These are phyloP conservation scores for Pseudoturritis turrita DNA, from an alignment of 345 rosid species.

Conservation along the genomic window DNA sequence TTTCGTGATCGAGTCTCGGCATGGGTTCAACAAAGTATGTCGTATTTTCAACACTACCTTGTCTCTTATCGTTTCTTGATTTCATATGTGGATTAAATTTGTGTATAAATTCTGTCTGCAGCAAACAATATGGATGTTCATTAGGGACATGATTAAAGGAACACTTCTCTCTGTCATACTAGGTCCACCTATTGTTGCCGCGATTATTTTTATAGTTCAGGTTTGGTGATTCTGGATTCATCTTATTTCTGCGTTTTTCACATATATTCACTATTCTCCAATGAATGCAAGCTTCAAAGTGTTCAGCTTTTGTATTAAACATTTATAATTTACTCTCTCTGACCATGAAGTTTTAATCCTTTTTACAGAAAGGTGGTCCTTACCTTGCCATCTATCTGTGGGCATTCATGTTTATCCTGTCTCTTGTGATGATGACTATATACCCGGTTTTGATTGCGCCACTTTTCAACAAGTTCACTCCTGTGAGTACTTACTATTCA, in stretches of 20 bases:
- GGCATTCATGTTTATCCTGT: slow-evolving; percentile 93
- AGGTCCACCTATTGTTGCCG: slow-evolving; percentile 89
- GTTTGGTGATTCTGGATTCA: slow-evolving; percentile 30
- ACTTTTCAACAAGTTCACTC: slow-evolving; percentile 92
- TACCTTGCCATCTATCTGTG: slow-evolving; percentile 97
- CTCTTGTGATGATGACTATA: slow-evolving; percentile 95
- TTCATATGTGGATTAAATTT: neutral
- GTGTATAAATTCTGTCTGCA: slow-evolving; percentile 34
- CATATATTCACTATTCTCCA: neutral
- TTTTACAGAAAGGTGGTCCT: slow-evolving; percentile 96
- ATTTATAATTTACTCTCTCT: neutral
- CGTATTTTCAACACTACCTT: slow-evolving; percentile 8
- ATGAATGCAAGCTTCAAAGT: neutral
- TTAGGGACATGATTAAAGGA: slow-evolving; percentile 86
- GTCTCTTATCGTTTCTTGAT: neutral
- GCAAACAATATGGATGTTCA: slow-evolving; percentile 96
- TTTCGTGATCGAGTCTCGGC: slow-evolving; percentile 94
- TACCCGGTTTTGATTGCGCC: slow-evolving; percentile 94
- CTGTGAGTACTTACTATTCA: slow-evolving; percentile 52
- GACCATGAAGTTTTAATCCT: neutral
- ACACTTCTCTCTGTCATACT: slow-evolving; percentile 62
- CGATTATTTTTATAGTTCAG: slow-evolving; percentile 83
- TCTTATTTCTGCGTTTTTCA: neutral
- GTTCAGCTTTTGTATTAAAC: neutral
- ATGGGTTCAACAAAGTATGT: slow-evolving; percentile 94